Percentiles rank a stretch among this genome's conserved stretches.
Conservation (phyloP, 345 rosid genomes). For the Streptanthus diversifolius region DNA sequence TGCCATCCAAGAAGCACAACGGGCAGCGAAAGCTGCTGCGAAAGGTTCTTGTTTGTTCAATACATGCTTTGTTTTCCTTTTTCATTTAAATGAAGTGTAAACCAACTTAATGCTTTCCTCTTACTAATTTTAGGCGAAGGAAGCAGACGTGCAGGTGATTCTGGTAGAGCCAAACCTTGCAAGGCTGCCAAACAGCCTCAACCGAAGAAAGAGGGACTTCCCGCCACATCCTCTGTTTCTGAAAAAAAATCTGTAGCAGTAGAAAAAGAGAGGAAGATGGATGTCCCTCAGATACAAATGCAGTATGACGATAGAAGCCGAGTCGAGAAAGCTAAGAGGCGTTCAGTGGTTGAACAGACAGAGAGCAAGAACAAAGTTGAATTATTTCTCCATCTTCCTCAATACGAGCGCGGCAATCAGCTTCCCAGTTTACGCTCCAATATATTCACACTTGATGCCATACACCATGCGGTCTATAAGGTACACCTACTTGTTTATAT, state of each 20-base stretch:
- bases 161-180: constrained; percentile 37
- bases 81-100: not conserved
- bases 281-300: constrained; percentile 64
- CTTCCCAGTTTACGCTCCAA: constrained; percentile 55
- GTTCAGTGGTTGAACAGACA: constrained; percentile 56
- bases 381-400: constrained; percentile 76
- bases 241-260: constrained; percentile 43
- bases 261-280: constrained; percentile 70
- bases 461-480: constrained; percentile 79
- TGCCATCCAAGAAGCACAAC: constrained; percentile 63
- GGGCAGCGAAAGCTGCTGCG: constrained; percentile 55
- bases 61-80: not conserved
- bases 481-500: constrained; percentile 31
- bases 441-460: constrained; percentile 52
- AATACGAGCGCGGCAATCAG: constrained; percentile 60
- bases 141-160: constrained; percentile 37
- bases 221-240: constrained; percentile 37
- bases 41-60: constrained; percentile 29
- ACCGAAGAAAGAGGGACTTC: constrained; percentile 50
- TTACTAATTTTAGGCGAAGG: constrained; percentile 41
- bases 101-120: not conserved
- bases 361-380: constrained; percentile 76
- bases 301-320: constrained; percentile 73
- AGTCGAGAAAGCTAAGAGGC: constrained; percentile 73
- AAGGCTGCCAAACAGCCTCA: constrained; percentile 48